A percentile compares a stretch with the other conserved stretches of the same genome.
Conservation (phyloP, 495 filamentous ascomycete species). For the Trichocladium uniseriatum region DNA sequence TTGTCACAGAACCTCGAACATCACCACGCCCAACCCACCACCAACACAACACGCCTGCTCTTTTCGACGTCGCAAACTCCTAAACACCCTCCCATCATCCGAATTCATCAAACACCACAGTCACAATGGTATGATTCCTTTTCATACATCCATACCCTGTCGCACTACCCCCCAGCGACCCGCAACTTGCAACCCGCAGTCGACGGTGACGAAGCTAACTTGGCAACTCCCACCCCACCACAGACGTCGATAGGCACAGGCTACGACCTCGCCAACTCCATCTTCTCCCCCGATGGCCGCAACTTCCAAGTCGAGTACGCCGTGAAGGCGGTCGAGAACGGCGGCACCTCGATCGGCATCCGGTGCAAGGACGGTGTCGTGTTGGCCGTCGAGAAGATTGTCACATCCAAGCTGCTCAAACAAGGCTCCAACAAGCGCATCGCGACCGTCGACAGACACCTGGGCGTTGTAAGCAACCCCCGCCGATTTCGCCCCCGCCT, state of each 20-base stretch:
- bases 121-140: conserved; percentile 16
- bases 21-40: conserved; percentile 6
- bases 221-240: conserved; percentile 1
- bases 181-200: not conserved
- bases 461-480: conserved; percentile 67
- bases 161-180: not conserved
- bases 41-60: not conserved
- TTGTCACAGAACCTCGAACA: not conserved
- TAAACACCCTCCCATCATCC: not conserved
- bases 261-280: conserved; percentile 98
- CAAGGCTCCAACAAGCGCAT: conserved; percentile 92
- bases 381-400: conserved; percentile 90
- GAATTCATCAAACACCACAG: not conserved
- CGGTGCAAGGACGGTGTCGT: conserved; percentile 96
- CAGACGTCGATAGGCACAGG: conserved; percentile 99
- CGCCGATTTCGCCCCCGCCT: too few relatives aligned
- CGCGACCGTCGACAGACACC: conserved; percentile 84
- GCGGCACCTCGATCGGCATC: conserved; percentile 92
- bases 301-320: conserved; percentile 99
- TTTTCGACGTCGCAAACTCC: not conserved
- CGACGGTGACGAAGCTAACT: not conserved
- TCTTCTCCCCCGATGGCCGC: conserved; percentile 96
- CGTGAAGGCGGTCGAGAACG: conserved; percentile 96
- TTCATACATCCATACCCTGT: too few relatives aligned
- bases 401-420: conserved; percentile 91